Conservation (phyloP, 441 rosid species). For the Daphne laureola region DNA sequence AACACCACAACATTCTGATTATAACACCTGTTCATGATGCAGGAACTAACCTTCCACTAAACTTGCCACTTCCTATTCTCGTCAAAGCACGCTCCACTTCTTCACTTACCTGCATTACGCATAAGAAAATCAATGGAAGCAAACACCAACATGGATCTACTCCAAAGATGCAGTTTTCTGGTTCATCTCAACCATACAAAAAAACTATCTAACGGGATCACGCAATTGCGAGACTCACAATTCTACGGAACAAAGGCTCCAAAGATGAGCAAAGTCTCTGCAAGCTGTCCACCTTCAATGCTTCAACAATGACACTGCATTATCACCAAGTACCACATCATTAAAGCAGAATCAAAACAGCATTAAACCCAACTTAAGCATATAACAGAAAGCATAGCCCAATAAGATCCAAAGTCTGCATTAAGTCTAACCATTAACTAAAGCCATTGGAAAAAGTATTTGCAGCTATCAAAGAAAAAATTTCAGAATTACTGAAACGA, state of each 20-base stretch:
- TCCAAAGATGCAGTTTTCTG: neutral
- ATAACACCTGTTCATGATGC: neutral
- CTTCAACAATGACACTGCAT: conserved; percentile 94
- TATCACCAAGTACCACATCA: conserved; percentile 18
- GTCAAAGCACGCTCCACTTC: conserved; percentile 95
- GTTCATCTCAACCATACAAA: neutral
- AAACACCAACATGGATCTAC: neutral
- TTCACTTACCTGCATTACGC: conserved; percentile 69
- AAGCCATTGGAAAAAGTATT: conserved; percentile 1
- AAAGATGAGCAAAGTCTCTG: conserved; percentile 92
- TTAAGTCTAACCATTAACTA: neutral
- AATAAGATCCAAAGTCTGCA: no score
- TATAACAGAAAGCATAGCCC: neutral
- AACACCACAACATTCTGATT: conserved; percentile 2
- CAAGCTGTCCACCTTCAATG: conserved; percentile 92
- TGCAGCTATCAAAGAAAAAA: neutral
- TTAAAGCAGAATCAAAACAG: conserved; percentile 14
- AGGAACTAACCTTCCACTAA: conserved; percentile 55
- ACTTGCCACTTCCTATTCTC: conserved; percentile 52
- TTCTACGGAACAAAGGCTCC: conserved; percentile 96
- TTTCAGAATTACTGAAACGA: no score
- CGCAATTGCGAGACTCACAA: conserved; percentile 47
- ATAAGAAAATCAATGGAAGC: neutral
- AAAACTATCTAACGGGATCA: neutral
- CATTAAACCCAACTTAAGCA: neutral